Percentiles rank a stretch among this genome's conserved stretches.
Evolutionary conservation across 2,329 filamentous ascomycete genomes (phyloP).

Genomic region (Albophoma yamanashiensis): DNA sequence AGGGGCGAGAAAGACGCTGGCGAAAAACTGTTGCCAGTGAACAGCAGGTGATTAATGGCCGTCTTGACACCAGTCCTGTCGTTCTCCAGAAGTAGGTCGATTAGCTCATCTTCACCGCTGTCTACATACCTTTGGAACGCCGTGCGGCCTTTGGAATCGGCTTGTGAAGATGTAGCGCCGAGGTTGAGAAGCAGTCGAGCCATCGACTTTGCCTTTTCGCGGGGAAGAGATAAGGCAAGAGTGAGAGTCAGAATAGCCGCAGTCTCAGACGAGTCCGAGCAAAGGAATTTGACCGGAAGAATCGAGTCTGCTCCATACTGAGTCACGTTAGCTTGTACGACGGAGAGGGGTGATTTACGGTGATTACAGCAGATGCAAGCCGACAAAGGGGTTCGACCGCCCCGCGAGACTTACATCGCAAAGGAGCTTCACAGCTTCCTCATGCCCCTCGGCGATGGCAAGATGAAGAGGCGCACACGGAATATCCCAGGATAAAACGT

Average conservation of each 20-base stretch:
- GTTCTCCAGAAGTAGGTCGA: conserved; percentile 39
- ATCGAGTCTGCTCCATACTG: conserved; percentile 71
- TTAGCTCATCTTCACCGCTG: conserved; percentile 32
- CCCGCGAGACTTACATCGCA: conserved; percentile 38
- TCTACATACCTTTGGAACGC: conserved; percentile 55
- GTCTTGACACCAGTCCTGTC: conserved; percentile 51
- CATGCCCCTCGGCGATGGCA: conserved; percentile 64
- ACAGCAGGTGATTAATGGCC: conserved; percentile 55
- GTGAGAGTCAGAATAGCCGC: conserved; percentile 59
- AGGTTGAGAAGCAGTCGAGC: conserved; percentile 52
- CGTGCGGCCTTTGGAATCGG: conserved; percentile 53
- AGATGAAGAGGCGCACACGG: conserved; percentile 66
- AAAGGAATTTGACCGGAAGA: conserved; percentile 58
- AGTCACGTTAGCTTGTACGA: not conserved
- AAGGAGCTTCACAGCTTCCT: conserved; percentile 56
- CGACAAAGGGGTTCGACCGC: not conserved
- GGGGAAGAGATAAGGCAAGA: conserved; percentile 54
- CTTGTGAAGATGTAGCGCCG: conserved; percentile 64
- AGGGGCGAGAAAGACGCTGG: conserved; percentile 37
- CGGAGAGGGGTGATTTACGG: not conserved
- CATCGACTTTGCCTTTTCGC: conserved; percentile 55
- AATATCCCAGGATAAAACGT: conserved; percentile 71
- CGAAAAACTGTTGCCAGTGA: conserved; percentile 23
- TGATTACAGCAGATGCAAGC: too few relatives aligned
- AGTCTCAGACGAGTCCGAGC: conserved; percentile 34